Percentiles rank a stretch among this genome's conserved stretches.
phyloP scores from a whole-genome alignment of 2,329 filamentous ascomycete genomes.

The Hirsutella thompsonii region DNA sequence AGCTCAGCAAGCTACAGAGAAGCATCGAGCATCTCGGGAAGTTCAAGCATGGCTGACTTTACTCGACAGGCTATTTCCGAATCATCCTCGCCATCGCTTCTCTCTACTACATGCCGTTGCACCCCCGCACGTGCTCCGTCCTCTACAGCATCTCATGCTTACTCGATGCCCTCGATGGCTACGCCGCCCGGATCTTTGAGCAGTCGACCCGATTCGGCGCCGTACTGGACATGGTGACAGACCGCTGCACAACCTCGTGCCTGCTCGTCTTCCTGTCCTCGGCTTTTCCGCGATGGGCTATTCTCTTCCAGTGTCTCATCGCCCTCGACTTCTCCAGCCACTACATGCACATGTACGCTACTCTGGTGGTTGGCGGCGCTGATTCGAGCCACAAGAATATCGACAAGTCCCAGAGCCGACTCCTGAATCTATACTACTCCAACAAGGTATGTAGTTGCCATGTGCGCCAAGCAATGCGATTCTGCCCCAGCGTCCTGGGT shows the following conservation, averaged over 20 bases:
- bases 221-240: slow-evolving; percentile 97
- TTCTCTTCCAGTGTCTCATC: slow-evolving; percentile 89
- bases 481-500: too few species aligned
- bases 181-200: slow-evolving; percentile 67
- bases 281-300: slow-evolving; percentile 87
- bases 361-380: slow-evolving; percentile 71
- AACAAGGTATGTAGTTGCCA: slow-evolving; percentile 59
- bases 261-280: slow-evolving; percentile 88
- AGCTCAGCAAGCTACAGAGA: neutral
- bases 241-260: slow-evolving; percentile 92
- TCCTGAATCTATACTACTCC: slow-evolving; percentile 92
- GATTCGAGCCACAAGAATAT: slow-evolving; percentile 86
- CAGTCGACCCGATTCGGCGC: slow-evolving; percentile 94
- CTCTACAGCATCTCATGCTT: slow-evolving; percentile 91
- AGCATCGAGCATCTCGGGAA: slow-evolving; percentile 6
- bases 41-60: neutral
- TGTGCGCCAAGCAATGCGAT: neutral
- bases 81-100: slow-evolving; percentile 78
- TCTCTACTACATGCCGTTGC: slow-evolving; percentile 97
- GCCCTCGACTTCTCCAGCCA: slow-evolving; percentile 88
- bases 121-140: slow-evolving; percentile 86
- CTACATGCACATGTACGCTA: slow-evolving; percentile 99
- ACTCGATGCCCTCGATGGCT: slow-evolving; percentile 87
- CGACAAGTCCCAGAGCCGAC: slow-evolving; percentile 73
- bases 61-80: slow-evolving; percentile 54